These are phyloP conservation scores for Planoprotostelium fungivorum DNA, from an alignment of 78 protist genomes.

Conservation along the genomic window DNA sequence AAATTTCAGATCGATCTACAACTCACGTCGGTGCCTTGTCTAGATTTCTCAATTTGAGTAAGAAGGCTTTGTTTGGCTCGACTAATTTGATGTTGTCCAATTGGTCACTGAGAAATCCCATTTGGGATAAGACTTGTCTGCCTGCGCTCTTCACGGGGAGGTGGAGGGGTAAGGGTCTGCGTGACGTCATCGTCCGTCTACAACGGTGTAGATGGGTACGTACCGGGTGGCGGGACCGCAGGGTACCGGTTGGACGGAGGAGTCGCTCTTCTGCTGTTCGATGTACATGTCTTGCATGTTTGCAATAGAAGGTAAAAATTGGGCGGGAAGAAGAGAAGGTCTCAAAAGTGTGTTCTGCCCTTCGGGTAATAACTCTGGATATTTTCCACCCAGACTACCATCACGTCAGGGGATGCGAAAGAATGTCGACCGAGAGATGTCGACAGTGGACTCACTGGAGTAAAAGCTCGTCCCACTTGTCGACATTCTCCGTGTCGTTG, in stretches of 20 bases:
- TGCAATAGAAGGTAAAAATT: not conserved
- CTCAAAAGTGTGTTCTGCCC: not conserved
- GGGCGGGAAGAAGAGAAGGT: not conserved
- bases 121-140: not conserved
- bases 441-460: not conserved
- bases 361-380: not conserved
- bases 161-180: no score
- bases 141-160: no score
- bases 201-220: no score
- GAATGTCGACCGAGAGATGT: no score
- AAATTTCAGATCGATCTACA: not conserved
- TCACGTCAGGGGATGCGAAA: no score
- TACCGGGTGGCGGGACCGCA: no score
- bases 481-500: not conserved
- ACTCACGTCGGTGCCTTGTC: not conserved
- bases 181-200: no score
- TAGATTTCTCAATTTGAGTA: not conserved
- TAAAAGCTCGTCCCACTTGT: not conserved
- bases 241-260: no score
- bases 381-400: not conserved
- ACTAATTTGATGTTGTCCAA: not conserved
- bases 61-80: not conserved
- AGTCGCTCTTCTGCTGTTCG: not conserved
- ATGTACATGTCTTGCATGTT: not conserved
- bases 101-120: not conserved